Evolutionary conservation across 495 filamentous ascomycete species (phyloP).

Genomic region (Podospora tetraspora): DNA sequence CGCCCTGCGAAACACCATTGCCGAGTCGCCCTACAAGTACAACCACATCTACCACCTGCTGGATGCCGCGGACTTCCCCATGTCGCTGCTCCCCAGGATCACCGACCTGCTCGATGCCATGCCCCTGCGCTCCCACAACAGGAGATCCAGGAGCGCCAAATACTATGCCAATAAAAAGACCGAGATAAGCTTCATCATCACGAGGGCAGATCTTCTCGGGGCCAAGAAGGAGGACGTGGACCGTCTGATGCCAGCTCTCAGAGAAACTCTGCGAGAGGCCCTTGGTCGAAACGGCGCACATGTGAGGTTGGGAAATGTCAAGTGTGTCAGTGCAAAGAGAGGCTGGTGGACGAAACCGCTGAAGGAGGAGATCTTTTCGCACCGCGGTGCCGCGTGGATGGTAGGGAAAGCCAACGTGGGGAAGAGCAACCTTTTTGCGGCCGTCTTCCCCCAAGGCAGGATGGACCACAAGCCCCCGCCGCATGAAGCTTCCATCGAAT

Average conservation of each 20-base stretch:
- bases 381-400: constrained; percentile 90
- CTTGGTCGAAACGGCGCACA: constrained; percentile 56
- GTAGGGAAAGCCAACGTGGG: constrained; percentile 97
- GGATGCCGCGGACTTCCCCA: constrained; percentile 95
- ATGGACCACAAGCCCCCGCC: constrained; percentile 36
- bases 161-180: constrained; percentile 56
- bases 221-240: constrained; percentile 76
- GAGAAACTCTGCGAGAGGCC: constrained; percentile 64
- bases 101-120: constrained; percentile 51
- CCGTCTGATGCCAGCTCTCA: constrained; percentile 72
- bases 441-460: constrained; percentile 77
- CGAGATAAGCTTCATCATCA: constrained; percentile 85
- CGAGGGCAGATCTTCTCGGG: constrained; percentile 77
- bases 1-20: constrained; percentile 72
- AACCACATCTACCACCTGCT: constrained; percentile 97
- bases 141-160: constrained; percentile 58
- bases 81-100: constrained; percentile 71
- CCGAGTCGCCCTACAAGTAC: constrained; percentile 74
- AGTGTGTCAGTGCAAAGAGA: constrained; percentile 75
- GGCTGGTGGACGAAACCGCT: constrained; percentile 84
- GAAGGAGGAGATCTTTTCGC: constrained; percentile 74
- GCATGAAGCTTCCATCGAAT: constrained; percentile 29
- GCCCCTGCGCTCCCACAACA: constrained; percentile 68
- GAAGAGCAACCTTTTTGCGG: constrained; percentile 85
- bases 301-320: constrained; percentile 73